Evolutionary conservation across 2,329 filamentous ascomycete species (phyloP), one percentile per base, ranked within the genome.

Genomic region (Chrysosphaeria jannelii): DNA sequence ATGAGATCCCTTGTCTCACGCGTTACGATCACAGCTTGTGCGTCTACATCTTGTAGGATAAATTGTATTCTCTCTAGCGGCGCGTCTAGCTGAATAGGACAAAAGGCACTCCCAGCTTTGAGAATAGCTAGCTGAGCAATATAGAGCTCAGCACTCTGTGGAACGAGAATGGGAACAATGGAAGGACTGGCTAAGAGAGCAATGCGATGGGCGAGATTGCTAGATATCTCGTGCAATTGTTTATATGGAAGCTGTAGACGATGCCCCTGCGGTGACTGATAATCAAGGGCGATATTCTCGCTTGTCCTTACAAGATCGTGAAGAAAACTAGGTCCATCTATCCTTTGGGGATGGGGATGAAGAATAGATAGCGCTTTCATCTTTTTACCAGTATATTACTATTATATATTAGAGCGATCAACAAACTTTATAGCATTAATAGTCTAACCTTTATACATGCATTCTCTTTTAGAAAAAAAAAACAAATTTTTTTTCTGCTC

Each of bases 101-200:
- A 90, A 35, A 90, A 90, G 0, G 75, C 75, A 17, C 59, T 72
- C 5, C 79, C 79, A 8, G 65, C 64, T 40, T 79, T 78, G 22
- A 90, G 48, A 25, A 81, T 59, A 4, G 68, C 76, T 21, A 90
- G 42, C 30, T 74, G 57, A 2, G 72, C 53, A 27, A 85, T 53
- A 41, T 90, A 90, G 13, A 91, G 51, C 22, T 66, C 54, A 7
- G 67, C 61, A 9, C 60, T 70, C 43, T 90, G 79, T 3, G 69
- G 66, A 10, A 88, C 43, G 11, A 89, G 52, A 3, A 90, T 46
- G 0, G 79, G 78, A 18, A 90, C 52, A 17, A 89, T n/a, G n/a
- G n/a, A n/a, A n/a, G n/a, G n/a, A n/a, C n/a, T n/a, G n/a, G n/a
- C n/a, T n/a, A n/a, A 43, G 10, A n/a, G n/a, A n/a, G n/a, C n/a